A percentile compares a stretch with the other conserved stretches of the same genome.
phyloP scores from a whole-genome alignment of 2,329 filamentous ascomycete species.

The Trichoderma koningii region DNA sequence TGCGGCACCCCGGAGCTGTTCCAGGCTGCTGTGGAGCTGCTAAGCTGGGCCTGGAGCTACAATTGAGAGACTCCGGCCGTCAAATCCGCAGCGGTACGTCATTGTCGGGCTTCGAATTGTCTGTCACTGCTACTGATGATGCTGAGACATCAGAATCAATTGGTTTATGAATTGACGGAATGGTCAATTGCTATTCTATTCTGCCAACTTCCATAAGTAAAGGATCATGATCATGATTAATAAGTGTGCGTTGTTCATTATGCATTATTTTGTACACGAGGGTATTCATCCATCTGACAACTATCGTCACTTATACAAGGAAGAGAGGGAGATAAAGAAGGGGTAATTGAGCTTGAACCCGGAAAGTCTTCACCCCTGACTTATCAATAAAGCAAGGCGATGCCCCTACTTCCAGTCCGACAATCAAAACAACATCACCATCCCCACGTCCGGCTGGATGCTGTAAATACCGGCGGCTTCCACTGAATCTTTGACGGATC shows the following conservation, averaged over 20 bases:
- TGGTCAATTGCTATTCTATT: no score
- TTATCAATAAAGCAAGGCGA: background rate
- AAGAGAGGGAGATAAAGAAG: background rate
- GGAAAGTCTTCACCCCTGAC: background rate
- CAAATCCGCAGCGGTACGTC: no score
- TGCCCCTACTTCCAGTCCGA: background rate
- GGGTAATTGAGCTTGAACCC: background rate
- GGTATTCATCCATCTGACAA: no score
- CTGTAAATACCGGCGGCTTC: conserved; percentile 95
- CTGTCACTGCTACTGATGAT: no score
- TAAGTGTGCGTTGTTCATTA: no score
- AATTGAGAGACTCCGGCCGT: background rate
- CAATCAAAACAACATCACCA: conserved; percentile 60
- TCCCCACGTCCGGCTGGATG: conserved; percentile 89
- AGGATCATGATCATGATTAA: no score
- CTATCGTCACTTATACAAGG: no score
- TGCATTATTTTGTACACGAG: no score
- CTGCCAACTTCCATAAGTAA: no score
- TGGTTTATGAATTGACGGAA: no score
- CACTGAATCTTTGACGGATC: conserved; percentile 80
- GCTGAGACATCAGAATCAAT: no score
- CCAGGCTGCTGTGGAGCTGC: conserved; percentile 1
- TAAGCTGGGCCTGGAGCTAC: background rate
- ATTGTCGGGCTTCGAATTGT: no score
- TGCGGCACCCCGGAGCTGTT: conserved; percentile 3